These are phyloP conservation scores for Ilyonectria destructans DNA, from an alignment of 2,329 filamentous ascomycete species.

Conservation along the genomic window DNA sequence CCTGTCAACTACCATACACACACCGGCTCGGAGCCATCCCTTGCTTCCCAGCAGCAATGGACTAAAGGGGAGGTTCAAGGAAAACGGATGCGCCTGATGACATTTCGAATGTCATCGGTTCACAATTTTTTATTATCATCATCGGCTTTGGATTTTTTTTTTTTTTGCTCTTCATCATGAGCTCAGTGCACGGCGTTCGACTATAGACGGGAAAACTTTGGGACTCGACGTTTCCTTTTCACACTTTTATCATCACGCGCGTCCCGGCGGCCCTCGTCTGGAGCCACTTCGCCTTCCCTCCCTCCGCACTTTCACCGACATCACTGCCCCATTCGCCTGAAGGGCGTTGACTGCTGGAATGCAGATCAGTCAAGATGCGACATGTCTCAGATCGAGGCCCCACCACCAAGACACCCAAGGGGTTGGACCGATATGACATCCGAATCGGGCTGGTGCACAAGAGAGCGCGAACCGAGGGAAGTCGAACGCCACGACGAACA, in stretches of 20 bases:
- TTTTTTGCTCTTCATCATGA: slow-evolving; percentile 33
- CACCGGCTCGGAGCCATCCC: slow-evolving; percentile 56
- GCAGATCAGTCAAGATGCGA: slow-evolving; percentile 49
- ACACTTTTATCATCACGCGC: slow-evolving; percentile 28
- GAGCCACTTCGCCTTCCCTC: slow-evolving; percentile 28
- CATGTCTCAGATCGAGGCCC: slow-evolving; percentile 51
- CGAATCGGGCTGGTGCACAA: slow-evolving; percentile 27
- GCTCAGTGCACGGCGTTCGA: slow-evolving; percentile 53
- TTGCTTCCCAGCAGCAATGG: slow-evolving; percentile 59
- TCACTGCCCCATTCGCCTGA: slow-evolving; percentile 36
- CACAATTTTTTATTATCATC: slow-evolving; percentile 24
- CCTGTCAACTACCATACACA: slow-evolving; percentile 54
- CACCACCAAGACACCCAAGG: slow-evolving; percentile 28
- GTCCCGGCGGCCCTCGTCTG: slow-evolving; percentile 27
- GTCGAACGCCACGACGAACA: slow-evolving; percentile 36
- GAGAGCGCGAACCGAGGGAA: slow-evolving; percentile 26
- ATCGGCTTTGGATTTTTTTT: slow-evolving; percentile 36
- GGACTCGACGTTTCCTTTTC: slow-evolving; percentile 42
- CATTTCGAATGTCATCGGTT: slow-evolving; percentile 34
- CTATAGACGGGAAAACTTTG: slow-evolving; percentile 51
- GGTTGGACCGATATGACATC: slow-evolving; percentile 20
- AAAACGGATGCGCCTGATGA: slow-evolving; percentile 37
- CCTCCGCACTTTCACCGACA: slow-evolving; percentile 22
- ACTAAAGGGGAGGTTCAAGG: slow-evolving; percentile 42
- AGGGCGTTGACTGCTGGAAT: slow-evolving; percentile 49